Percentiles rank a stretch among this genome's conserved stretches.
Conservation (phyloP, 2,329 filamentous ascomycete genomes). For the Dendryphion nanum region DNA sequence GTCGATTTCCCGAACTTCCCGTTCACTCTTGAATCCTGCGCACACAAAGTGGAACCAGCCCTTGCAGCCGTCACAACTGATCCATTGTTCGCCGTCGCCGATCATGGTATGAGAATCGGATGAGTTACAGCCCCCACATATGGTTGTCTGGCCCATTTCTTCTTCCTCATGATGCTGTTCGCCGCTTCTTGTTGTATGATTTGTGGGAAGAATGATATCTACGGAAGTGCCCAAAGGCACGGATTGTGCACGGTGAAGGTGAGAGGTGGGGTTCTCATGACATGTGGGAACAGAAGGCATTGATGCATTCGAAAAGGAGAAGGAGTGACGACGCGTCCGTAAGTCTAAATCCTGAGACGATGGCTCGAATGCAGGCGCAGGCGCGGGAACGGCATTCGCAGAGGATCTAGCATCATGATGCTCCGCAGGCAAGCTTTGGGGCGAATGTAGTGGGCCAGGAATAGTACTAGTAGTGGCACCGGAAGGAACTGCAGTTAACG, state of each 20-base stretch:
- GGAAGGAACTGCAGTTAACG: background rate
- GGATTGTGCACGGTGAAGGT: constrained; percentile 24
- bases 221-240: constrained; percentile 27
- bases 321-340: constrained; percentile 30
- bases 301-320: constrained; percentile 14
- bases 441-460: constrained; percentile 32
- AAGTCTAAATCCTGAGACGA: constrained; percentile 7
- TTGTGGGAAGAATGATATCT: constrained; percentile 6
- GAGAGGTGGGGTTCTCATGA: constrained; percentile 2
- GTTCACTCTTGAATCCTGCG: constrained; percentile 63
- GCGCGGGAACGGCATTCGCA: background rate
- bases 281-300: constrained; percentile 4
- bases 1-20: constrained; percentile 64
- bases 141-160: constrained; percentile 39
- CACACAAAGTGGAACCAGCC: constrained; percentile 68
- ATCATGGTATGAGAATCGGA: constrained; percentile 53
- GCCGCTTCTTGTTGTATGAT: background rate
- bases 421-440: constrained; percentile 32
- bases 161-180: constrained; percentile 7
- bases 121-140: constrained; percentile 59
- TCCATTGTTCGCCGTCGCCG: constrained; percentile 61
- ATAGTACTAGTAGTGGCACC: constrained; percentile 12
- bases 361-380: background rate
- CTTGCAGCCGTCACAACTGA: constrained; percentile 67
- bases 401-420: constrained; percentile 5